Evolutionary conservation across 225 moss, liverwort and hornwort species (phyloP).

Genomic region (Climacium dendroides): DNA sequence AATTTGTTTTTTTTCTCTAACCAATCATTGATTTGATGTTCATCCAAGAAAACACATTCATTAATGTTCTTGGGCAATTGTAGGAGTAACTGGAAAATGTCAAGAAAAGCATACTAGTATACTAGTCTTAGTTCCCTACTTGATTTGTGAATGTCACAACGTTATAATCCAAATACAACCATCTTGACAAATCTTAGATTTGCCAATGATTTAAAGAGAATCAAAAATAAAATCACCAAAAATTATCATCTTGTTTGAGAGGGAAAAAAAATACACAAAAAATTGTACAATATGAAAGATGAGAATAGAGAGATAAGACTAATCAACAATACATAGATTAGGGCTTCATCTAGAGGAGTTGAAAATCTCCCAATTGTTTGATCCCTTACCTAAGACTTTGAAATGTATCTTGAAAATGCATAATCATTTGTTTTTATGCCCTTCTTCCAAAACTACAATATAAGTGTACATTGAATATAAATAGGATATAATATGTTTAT

Average conservation of each 20-base stretch:
- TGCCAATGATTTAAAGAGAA: fast-evolving
- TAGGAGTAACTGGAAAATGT: background rate
- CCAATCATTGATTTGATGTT: background rate
- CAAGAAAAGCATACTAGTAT: fast-evolving
- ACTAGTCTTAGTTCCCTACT: background rate
- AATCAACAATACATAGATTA: background rate
- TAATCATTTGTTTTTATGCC: too few species aligned
- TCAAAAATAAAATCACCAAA: background rate
- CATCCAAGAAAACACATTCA: background rate
- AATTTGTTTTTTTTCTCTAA: background rate
- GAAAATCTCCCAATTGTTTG: too few species aligned
- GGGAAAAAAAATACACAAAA: too few species aligned
- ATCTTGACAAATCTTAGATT: fast-evolving
- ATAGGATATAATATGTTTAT: background rate
- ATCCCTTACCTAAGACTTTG: too few species aligned
- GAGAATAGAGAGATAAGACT: background rate
- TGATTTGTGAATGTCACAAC: fast-evolving
- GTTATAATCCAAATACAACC: background rate
- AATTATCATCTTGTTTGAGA: background rate
- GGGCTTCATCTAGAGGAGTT: background rate
- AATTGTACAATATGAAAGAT: background rate
- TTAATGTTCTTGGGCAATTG: background rate
- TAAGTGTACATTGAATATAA: too few species aligned
- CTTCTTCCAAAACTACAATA: too few species aligned
- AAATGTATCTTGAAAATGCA: too few species aligned